Percentiles rank a stretch among this genome's conserved stretches.
Conservation (phyloP, 1,139 yeast genomes). For the Blastobotrys buckinghamii region DNA sequence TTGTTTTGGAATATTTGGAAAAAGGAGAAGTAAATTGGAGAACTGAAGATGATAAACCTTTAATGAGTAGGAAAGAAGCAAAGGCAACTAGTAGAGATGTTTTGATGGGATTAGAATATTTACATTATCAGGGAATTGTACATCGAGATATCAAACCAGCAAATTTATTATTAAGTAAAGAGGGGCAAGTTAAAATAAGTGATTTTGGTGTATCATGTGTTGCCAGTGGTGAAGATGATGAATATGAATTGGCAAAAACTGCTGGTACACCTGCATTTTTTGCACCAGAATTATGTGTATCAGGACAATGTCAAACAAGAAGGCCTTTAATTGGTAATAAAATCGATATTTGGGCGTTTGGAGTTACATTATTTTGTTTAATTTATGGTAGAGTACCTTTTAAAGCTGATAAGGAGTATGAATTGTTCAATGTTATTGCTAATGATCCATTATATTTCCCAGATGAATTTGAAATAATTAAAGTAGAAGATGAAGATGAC, state of each 20-base stretch:
- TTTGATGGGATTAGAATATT: constrained; percentile 80
- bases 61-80: constrained; percentile 25
- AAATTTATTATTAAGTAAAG: constrained; percentile 66
- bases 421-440: constrained; percentile 77
- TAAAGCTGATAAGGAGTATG: constrained; percentile 82
- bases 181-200: constrained; percentile 79
- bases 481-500: constrained; percentile 7
- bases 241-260: constrained; percentile 78
- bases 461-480: constrained; percentile 29
- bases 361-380: constrained; percentile 85
- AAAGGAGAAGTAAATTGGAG: constrained; percentile 91
- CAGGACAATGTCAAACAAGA: constrained; percentile 31
- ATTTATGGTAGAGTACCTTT: constrained; percentile 88
- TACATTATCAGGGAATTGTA: constrained; percentile 89
- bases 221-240: constrained; percentile 48
- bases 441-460: constrained; percentile 62
- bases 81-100: constrained; percentile 60
- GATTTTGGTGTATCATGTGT: constrained; percentile 98
- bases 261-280: constrained; percentile 89
- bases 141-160: constrained; percentile 99
- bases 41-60: constrained; percentile 38
- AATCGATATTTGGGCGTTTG: constrained; percentile 95
- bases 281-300: constrained; percentile 69
- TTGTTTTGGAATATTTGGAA: constrained; percentile 86
- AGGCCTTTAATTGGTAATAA: constrained; percentile 58